Evolutionary conservation across 2,329 filamentous ascomycete genomes (phyloP), one percentile per base, ranked within the genome.

Genomic region (Stemphylium lycopersici): DNA sequence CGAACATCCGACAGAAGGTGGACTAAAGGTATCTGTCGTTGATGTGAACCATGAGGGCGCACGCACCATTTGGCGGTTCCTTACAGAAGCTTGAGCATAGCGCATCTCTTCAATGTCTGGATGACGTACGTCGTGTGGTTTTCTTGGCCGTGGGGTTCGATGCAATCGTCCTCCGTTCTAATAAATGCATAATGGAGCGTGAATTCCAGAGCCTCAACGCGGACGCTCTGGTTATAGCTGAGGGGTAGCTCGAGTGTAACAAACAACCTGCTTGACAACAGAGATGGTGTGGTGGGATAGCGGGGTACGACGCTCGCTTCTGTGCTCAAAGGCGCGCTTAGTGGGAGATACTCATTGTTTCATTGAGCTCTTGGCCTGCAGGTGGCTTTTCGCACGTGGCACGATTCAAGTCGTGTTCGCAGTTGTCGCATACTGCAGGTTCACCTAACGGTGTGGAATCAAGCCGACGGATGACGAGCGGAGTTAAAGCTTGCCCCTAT

Each of bases 401-500:
- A 47, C 36, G 43, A 32, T 20, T 24, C 37, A 11, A 29, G 11
- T n/a, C n/a, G 10, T 20, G 38, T 43, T 8, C 15, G 18, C 33
- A 20, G n/a, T 15, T 42, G 29, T 18, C 38, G 47, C 38, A 33
- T 12, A 13, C 38, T 37, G 38, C 31, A 33, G 10, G 13, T 26
- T 10, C 11, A 13, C 18, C 20, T 15, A 36, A 31, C 20, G 26
- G 15, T 31, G 39, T 20, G 20, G 18, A 49, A 48, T 24, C 20
- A 31, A 34, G 16, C 13, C 18, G 16, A 15, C 13, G 29, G 31
- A 45, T 34, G 29, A 29, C 7, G 48, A 7, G 18, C n/a, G 39
- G n/a, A 36, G 12, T 52, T 65, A 70, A 12, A 73, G 58, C 48
- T 68, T 69, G 1, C 47, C 58, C 55, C 56, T 67, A 6, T 52